Evolutionary conservation across 192 early-diverging fungal genomes (phyloP).

Genomic region (Spinellus fusiger): DNA sequence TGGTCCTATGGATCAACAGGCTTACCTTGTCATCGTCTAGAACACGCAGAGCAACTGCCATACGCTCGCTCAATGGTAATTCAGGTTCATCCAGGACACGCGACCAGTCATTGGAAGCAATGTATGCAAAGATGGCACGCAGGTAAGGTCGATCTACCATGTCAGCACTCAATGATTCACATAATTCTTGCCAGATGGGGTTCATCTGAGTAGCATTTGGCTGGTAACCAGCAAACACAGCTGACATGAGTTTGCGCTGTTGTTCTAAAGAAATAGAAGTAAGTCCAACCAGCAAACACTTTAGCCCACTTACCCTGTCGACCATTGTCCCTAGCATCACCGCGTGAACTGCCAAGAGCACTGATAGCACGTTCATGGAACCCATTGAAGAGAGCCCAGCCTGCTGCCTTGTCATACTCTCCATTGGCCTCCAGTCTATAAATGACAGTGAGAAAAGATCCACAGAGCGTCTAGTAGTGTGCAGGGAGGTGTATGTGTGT

Average conservation of each 20-base stretch:
- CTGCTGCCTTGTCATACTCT: conserved; percentile 83
- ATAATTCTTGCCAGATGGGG: conserved; percentile 55
- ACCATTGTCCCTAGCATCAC: conserved; percentile 29
- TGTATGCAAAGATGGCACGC: conserved; percentile 81
- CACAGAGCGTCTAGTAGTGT: no score
- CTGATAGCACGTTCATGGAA: conserved; percentile 66
- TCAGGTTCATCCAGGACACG: conserved; percentile 64
- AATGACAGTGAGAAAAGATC: neutral
- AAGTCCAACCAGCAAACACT: neutral
- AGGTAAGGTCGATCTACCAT: conserved; percentile 68
- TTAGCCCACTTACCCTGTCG: conserved; percentile 22
- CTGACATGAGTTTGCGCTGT: conserved; percentile 78
- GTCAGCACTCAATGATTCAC: conserved; percentile 49
- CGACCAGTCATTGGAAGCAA: conserved; percentile 79
- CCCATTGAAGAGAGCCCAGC: conserved; percentile 82
- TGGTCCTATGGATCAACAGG: neutral
- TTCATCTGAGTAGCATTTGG: conserved; percentile 26
- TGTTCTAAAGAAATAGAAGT: conserved; percentile 46
- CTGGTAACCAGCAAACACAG: conserved; percentile 57
- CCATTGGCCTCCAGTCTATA: conserved; percentile 59
- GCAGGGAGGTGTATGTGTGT: no score
- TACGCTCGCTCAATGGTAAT: conserved; percentile 70
- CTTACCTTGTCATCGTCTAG: conserved; percentile 73
- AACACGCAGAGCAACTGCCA: conserved; percentile 82
- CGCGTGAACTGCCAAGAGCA: conserved; percentile 47